Evolutionary conservation across 495 filamentous ascomycete genomes (phyloP).

Genomic region (Penicillium dipodomyicola): DNA sequence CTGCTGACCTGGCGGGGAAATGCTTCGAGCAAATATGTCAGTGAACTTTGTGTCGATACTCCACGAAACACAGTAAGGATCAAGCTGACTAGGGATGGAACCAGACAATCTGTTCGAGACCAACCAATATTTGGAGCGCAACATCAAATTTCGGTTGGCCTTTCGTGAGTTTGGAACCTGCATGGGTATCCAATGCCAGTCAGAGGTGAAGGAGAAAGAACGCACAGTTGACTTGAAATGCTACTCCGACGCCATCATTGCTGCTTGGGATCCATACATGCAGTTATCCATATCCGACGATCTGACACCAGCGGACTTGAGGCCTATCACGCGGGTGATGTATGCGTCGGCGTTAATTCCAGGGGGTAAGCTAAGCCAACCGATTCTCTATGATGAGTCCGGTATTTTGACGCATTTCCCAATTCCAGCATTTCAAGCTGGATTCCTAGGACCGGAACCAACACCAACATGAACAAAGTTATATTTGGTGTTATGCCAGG

Average conservation of each 20-base stretch:
- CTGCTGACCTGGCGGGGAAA: constrained; percentile 37
- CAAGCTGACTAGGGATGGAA: background rate
- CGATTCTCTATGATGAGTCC: background rate
- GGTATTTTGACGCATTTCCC: background rate
- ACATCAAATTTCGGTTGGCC: constrained; percentile 47
- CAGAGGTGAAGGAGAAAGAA: constrained; percentile 40
- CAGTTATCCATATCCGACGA: constrained; percentile 28
- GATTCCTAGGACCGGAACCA: constrained; percentile 6
- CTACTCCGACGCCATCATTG: constrained; percentile 47
- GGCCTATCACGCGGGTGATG: constrained; percentile 63
- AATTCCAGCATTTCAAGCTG: constrained; percentile 9
- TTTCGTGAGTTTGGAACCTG: constrained; percentile 65
- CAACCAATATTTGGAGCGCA: constrained; percentile 40
- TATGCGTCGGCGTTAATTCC: constrained; percentile 62
- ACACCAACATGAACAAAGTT: background rate
- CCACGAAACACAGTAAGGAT: background rate
- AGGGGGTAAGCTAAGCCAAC: constrained; percentile 57
- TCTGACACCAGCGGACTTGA: constrained; percentile 48
- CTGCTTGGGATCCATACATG: constrained; percentile 53
- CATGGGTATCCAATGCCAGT: constrained; percentile 55
- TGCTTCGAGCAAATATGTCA: constrained; percentile 50
- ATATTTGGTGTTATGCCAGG: too few relatives aligned
- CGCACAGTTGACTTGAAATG: constrained; percentile 38
- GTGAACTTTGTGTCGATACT: background rate
- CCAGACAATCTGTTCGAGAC: constrained; percentile 45